Conservation (phyloP, 208 protist species). For the Crithidia expoeki region DNA sequence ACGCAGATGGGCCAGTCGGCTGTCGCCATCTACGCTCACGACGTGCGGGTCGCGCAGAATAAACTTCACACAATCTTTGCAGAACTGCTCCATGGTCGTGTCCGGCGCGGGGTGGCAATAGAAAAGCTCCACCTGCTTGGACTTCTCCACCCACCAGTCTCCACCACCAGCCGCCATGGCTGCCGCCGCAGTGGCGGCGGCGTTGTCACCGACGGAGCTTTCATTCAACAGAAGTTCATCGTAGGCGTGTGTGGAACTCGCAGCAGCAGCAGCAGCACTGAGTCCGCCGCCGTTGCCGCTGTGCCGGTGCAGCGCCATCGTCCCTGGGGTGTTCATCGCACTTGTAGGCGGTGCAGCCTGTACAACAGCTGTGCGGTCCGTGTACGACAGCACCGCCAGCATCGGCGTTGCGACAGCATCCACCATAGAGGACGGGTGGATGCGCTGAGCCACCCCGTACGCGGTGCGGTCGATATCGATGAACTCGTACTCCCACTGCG, state of each 20-base stretch:
- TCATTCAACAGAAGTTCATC: not conserved
- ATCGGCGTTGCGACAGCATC: slow-evolving; percentile 24
- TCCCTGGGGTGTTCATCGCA: not conserved
- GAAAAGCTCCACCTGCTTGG: slow-evolving; percentile 70
- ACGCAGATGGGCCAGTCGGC: slow-evolving; percentile 48
- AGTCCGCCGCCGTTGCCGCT: not conserved
- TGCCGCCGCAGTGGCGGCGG: slow-evolving; percentile 1
- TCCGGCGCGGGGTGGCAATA: slow-evolving; percentile 78
- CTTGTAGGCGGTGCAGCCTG: slow-evolving; percentile 5
- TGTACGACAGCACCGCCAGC: slow-evolving; percentile 59
- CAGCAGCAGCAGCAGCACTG: slow-evolving; percentile 1
- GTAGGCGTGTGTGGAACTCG: not conserved
- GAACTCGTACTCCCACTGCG: slow-evolving; percentile 82
- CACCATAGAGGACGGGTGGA: not conserved
- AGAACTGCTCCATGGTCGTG: slow-evolving; percentile 70
- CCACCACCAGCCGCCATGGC: slow-evolving; percentile 7
- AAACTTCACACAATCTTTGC: slow-evolving; percentile 74
- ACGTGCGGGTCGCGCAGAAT: slow-evolving; percentile 71
- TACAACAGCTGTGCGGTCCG: slow-evolving; percentile 56
- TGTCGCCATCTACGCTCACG: slow-evolving; percentile 76
- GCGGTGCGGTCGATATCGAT: slow-evolving; percentile 72
- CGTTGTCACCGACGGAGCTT: not conserved
- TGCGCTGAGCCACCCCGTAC: slow-evolving; percentile 24
- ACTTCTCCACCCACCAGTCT: slow-evolving; percentile 74
- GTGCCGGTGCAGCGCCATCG: slow-evolving; percentile 1